phyloP scores from a whole-genome alignment of 1,139 yeast species.

The Sugiyamaella xylanicola region DNA sequence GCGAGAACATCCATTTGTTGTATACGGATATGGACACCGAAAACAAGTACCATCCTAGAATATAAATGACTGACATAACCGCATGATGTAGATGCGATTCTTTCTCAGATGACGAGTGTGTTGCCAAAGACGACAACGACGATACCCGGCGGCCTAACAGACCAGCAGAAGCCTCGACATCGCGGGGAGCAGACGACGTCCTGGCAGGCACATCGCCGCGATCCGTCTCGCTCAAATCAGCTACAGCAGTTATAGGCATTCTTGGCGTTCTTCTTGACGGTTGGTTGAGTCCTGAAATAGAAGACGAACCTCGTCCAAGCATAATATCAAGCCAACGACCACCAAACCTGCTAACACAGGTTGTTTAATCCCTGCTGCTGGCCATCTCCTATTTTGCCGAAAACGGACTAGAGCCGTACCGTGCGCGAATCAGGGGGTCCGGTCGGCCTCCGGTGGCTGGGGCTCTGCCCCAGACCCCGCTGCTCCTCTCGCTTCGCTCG shows the following conservation, averaged over 20 bases:
- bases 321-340: background rate
- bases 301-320: slow-evolving; percentile 14
- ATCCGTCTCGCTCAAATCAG: background rate
- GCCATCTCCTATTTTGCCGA: too few species aligned
- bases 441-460: slow-evolving; percentile 1
- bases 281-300: slow-evolving; percentile 7
- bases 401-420: too few species aligned
- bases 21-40: slow-evolving; percentile 81
- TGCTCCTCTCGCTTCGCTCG: background rate
- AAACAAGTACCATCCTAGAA: slow-evolving; percentile 46
- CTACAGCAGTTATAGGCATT: slow-evolving; percentile 5
- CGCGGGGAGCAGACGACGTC: background rate
- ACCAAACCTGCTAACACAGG: background rate
- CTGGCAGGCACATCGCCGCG: background rate
- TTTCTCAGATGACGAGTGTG: background rate
- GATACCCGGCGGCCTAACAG: background rate
- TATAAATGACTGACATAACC: slow-evolving; percentile 22
- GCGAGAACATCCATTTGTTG: slow-evolving; percentile 97
- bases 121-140: background rate
- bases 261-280: slow-evolving; percentile 13
- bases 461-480: background rate
- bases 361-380: too few species aligned
- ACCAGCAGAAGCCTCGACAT: slow-evolving; percentile 3
- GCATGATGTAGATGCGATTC: slow-evolving; percentile 17
- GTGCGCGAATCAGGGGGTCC: background rate